Conservation (phyloP, 345 rosid genomes). For the Eucalyptus curtisii region DNA sequence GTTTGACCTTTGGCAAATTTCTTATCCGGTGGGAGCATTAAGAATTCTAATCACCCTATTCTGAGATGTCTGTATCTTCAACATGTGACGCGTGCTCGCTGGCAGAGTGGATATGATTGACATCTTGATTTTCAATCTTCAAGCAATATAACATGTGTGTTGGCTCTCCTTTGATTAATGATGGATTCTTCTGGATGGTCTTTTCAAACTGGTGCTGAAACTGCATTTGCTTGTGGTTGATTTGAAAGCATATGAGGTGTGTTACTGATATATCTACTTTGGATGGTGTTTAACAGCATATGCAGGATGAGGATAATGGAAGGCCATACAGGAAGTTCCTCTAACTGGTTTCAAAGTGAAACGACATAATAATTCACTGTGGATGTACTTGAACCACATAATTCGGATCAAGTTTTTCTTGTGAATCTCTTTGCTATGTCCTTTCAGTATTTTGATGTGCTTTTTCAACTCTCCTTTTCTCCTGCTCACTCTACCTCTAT, state of each 20-base stretch:
- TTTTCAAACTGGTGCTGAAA: not conserved
- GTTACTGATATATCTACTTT: not conserved
- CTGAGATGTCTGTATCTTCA: not conserved
- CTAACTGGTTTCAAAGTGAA: constrained; percentile 9
- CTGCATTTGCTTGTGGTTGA: not conserved
- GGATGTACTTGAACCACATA: not conserved
- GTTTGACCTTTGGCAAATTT: not conserved
- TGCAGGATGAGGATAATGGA: constrained; percentile 93
- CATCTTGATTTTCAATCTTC: not conserved
- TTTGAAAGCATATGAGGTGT: not conserved
- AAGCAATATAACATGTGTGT: not conserved
- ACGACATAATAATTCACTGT: not conserved
- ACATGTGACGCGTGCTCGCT: not conserved
- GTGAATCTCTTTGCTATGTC: not conserved
- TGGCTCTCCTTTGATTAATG: not conserved
- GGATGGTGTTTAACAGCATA: constrained; percentile 29
- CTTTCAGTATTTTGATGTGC: not conserved
- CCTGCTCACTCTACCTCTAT: not conserved
- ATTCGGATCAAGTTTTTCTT: not conserved
- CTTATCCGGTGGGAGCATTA: not conserved
- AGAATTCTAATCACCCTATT: not conserved
- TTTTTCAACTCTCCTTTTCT: not conserved
- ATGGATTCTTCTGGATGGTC: not conserved
- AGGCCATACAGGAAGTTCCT: constrained; percentile 78
- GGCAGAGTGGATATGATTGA: not conserved